These are phyloP conservation scores for Penicillium verhagenii DNA, from an alignment of 495 filamentous ascomycete species.

Conservation along the genomic window DNA sequence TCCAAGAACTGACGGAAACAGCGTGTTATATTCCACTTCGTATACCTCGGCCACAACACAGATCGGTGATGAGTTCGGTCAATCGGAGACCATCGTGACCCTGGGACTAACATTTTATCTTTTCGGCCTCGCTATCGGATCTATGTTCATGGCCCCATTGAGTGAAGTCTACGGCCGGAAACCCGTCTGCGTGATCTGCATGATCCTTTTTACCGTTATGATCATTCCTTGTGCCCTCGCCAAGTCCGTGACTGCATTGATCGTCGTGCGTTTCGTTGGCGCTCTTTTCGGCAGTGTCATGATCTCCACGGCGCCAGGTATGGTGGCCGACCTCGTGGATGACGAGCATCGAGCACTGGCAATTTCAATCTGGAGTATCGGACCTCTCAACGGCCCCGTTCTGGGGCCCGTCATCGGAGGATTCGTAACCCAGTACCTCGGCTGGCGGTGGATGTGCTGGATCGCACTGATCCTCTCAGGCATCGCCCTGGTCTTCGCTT, in stretches of 20 bases:
- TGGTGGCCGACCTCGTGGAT: slow-evolving; percentile 73
- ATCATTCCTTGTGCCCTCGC: slow-evolving; percentile 72
- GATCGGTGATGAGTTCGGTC: slow-evolving; percentile 64
- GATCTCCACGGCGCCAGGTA: slow-evolving; percentile 79
- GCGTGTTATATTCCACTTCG: slow-evolving; percentile 81
- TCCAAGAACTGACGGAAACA: slow-evolving; percentile 14
- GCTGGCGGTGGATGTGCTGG: slow-evolving; percentile 87
- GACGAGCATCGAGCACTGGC: slow-evolving; percentile 68
- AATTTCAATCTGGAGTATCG: slow-evolving; percentile 74
- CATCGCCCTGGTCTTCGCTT: slow-evolving; percentile 50
- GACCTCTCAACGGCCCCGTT: slow-evolving; percentile 67
- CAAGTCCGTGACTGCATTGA: slow-evolving; percentile 58
- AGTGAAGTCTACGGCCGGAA: slow-evolving; percentile 78
- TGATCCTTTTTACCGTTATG: slow-evolving; percentile 62
- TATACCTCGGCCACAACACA: slow-evolving; percentile 70
- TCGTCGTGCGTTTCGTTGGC: slow-evolving; percentile 71
- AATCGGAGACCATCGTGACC: slow-evolving; percentile 59
- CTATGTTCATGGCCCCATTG: slow-evolving; percentile 71
- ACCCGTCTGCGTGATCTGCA: slow-evolving; percentile 64
- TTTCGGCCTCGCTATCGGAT: slow-evolving; percentile 65
- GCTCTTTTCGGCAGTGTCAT: slow-evolving; percentile 77
- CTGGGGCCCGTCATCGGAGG: slow-evolving; percentile 67
- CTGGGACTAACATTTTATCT: slow-evolving; percentile 77
- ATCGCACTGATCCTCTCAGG: slow-evolving; percentile 68
- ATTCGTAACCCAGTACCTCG: slow-evolving; percentile 67